Evolutionary conservation across 208 protist species (phyloP).

Genomic region (Jaenimonas drosophilae): DNA sequence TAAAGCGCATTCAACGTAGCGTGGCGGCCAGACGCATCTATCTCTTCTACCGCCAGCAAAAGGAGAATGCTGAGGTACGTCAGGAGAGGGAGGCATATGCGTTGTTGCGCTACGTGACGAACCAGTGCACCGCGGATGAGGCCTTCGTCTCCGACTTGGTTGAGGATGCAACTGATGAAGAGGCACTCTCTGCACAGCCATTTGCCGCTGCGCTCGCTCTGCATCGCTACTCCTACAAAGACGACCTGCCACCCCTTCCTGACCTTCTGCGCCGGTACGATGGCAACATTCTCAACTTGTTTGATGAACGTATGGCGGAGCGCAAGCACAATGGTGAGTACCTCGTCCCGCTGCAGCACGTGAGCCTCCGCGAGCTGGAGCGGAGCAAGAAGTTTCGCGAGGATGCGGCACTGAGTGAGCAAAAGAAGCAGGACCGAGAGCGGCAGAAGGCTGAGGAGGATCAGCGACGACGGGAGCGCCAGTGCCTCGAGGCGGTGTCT

Average conservation of each 20-base stretch:
- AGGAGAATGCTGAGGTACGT: too few relatives aligned
- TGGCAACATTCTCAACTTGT: too few relatives aligned
- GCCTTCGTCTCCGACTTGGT: too few relatives aligned
- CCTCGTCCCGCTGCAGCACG: conserved; percentile 34
- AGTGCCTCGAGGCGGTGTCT: conserved; percentile 21
- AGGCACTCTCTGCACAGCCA: too few relatives aligned
- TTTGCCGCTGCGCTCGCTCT: too few relatives aligned
- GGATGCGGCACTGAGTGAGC: conserved; percentile 11
- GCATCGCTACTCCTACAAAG: background rate
- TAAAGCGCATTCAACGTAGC: too few relatives aligned
- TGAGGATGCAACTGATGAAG: too few relatives aligned
- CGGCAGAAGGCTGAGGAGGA: conserved; percentile 19
- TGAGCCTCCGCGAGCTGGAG: conserved; percentile 37
- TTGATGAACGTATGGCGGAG: conserved; percentile 2
- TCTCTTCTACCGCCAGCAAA: too few relatives aligned
- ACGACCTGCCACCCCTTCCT: background rate
- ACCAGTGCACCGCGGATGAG: too few relatives aligned
- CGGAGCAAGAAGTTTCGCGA: conserved; percentile 11
- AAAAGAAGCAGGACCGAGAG: conserved; percentile 8
- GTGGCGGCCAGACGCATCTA: too few relatives aligned
- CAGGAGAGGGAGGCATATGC: too few relatives aligned
- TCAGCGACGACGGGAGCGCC: conserved; percentile 18
- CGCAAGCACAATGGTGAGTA: conserved; percentile 17
- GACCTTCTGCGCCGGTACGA: background rate
- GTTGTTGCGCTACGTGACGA: too few relatives aligned